Conservation (phyloP, 768 basidiomycete species). For the Phaffia tasmanica region DNA sequence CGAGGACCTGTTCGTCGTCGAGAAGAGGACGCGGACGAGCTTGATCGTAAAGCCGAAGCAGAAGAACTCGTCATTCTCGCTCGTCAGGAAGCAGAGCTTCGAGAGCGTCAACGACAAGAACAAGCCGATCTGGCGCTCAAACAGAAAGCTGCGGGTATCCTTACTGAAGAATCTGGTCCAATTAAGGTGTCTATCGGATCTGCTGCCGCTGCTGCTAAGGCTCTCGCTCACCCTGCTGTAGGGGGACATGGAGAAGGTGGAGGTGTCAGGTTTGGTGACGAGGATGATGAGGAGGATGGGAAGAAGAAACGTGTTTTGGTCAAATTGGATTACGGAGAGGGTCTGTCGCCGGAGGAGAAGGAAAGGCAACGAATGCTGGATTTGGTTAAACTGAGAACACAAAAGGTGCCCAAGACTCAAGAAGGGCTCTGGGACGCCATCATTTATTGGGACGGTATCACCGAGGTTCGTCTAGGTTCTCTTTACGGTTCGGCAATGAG, state of each 20-base stretch:
- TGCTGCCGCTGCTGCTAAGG: constrained; percentile 47
- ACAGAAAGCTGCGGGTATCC: constrained; percentile 77
- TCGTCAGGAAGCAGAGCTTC: constrained; percentile 82
- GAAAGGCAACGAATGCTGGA: constrained; percentile 68
- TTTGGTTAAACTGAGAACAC: constrained; percentile 58
- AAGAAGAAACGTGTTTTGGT: constrained; percentile 78
- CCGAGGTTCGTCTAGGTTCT: constrained; percentile 52
- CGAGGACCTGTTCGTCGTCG: constrained; percentile 54
- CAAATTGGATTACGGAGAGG: constrained; percentile 73
- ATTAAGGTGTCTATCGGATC: constrained; percentile 62
- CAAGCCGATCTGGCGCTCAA: constrained; percentile 84
- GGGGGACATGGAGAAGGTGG: constrained; percentile 25
- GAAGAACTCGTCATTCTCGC: constrained; percentile 59
- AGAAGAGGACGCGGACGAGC: constrained; percentile 59
- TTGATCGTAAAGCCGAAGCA: constrained; percentile 62
- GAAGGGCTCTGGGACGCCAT: constrained; percentile 70
- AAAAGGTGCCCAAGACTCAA: constrained; percentile 62
- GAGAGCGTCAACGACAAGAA: constrained; percentile 88
- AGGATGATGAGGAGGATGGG: constrained; percentile 70
- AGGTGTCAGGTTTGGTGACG: constrained; percentile 68
- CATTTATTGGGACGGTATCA: constrained; percentile 83
- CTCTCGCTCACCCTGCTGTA: constrained; percentile 12
- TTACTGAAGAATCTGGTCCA: constrained; percentile 73
- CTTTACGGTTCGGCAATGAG: background rate
- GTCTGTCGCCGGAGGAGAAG: constrained; percentile 42